Evolutionary conservation across 257 asterid genomes (phyloP).

Genomic region (Solanum ossicruentum): DNA sequence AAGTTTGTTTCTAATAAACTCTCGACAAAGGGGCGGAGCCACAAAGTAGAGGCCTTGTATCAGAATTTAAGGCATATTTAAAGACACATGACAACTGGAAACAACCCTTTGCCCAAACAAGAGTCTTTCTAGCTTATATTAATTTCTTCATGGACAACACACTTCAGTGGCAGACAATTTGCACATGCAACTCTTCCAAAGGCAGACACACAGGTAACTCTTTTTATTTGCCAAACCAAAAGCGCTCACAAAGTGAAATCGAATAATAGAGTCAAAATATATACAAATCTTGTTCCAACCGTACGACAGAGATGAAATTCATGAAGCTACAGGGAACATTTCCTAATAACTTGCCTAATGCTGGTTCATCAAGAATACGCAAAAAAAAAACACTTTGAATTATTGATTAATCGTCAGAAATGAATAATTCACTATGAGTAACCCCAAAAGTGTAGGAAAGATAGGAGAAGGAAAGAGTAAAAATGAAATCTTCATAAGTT

Average conservation of each 20-base stretch:
- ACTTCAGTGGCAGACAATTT: not conserved
- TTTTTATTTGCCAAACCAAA: no score
- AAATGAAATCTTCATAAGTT: not conserved
- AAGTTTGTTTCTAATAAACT: fast-evolving
- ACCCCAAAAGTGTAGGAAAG: not conserved
- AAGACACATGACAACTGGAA: not conserved
- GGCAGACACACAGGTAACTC: not conserved
- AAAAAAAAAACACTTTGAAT: no score
- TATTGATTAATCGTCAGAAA: no score
- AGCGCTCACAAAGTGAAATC: no score
- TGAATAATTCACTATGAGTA: not conserved
- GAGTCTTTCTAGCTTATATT: not conserved
- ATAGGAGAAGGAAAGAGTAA: not conserved
- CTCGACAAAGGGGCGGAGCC: not conserved
- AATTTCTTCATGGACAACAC: not conserved
- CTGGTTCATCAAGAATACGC: no score
- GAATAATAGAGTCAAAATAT: no score
- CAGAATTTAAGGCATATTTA: not conserved
- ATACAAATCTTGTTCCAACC: no score
- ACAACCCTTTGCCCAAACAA: not conserved
- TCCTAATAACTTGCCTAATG: no score
- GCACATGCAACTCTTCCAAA: not conserved
- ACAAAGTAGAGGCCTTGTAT: not conserved
- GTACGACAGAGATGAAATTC: no score
- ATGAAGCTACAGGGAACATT: no score